Evolutionary conservation across 2,329 filamentous ascomycete species (phyloP).

Genomic region (Stagonosporopsis rhizophila): DNA sequence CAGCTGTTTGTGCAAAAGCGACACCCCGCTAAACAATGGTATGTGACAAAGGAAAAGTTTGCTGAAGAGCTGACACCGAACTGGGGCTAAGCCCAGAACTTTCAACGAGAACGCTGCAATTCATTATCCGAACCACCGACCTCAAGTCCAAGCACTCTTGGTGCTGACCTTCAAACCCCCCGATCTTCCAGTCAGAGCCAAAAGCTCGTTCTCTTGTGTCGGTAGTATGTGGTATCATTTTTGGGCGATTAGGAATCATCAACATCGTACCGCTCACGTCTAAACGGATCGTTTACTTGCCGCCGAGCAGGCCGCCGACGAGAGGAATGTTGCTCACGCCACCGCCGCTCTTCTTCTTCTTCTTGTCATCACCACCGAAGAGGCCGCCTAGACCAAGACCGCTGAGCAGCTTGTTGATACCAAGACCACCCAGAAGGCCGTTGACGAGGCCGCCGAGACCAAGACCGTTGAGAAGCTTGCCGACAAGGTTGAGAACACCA

Average conservation of each 20-base stretch:
- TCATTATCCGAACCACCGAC: slow-evolving; percentile 13
- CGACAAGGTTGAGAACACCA: slow-evolving; percentile 85
- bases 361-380: slow-evolving; percentile 63
- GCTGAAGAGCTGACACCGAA: slow-evolving; percentile 17
- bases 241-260: slow-evolving; percentile 24
- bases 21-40: slow-evolving; percentile 10
- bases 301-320: slow-evolving; percentile 58
- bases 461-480: slow-evolving; percentile 78
- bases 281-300: slow-evolving; percentile 33
- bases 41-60: slow-evolving; percentile 26
- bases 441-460: slow-evolving; percentile 84
- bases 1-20: slow-evolving; percentile 8
- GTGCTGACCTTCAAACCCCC: slow-evolving; percentile 39
- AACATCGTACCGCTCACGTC: slow-evolving; percentile 15
- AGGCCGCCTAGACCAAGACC: slow-evolving; percentile 70
- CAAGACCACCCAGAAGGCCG: slow-evolving; percentile 76
- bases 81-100: slow-evolving; percentile 16
- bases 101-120: slow-evolving; percentile 19
- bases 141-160: slow-evolving; percentile 8
- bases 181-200: slow-evolving; percentile 37
- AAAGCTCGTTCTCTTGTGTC: slow-evolving; percentile 28
- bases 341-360: slow-evolving; percentile 57
- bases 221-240: slow-evolving; percentile 24
- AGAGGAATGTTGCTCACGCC: slow-evolving; percentile 52
- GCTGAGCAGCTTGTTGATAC: slow-evolving; percentile 76